Evolutionary conservation across 331 rosid genomes (phyloP), one percentile per base, ranked within the genome.

Genomic region (Rhamnella rubrinervis): DNA sequence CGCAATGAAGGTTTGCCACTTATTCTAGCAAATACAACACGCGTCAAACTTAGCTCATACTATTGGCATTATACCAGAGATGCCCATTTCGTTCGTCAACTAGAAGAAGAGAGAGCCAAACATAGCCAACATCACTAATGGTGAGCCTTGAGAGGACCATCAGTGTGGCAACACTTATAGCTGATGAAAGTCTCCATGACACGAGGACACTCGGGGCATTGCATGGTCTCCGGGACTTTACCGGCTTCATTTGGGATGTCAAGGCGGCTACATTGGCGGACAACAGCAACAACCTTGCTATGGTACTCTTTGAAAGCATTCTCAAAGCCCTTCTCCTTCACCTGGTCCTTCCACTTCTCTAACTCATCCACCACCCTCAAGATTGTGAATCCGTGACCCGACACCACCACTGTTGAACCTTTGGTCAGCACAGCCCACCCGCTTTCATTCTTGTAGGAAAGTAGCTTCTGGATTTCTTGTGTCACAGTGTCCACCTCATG

Each of bases 381-480:
- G 1, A 83, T 49, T 1, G 85, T 19, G 23, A 69, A 58, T 46
- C 85, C 80, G 21, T 70, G 76, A 20, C 82, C 84, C 11, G 75
- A 52, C 55, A 74, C 31, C 25, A 83, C 71, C 53, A 77, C 74
- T 0, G 9, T 13, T 1, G 78, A 62, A 17, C 85, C 87, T 53
- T 77, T 73, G 68, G 66, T 67, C 8, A 85, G 71, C 46, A 85
- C 62, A 0, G 77, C 76, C 89, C 89, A 85, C 2, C 81, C 86
- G 6, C 70, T 81, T 41, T 85, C 89, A 31, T 82, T 85, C 67
- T 85, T 83, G 76, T 70, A 79, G 52, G 79, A 63, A 4, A 82
- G 85, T 20, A 85, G 63, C 66, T 74, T 82, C 47, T 73, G 83
- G 64, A 85, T 68, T n/a, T 85, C 86, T 21, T 69, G 56, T 15